Percentiles rank a stretch among this genome's conserved stretches.
phyloP scores from a whole-genome alignment of 495 filamentous ascomycete genomes.

The Aspergillus campestris region DNA sequence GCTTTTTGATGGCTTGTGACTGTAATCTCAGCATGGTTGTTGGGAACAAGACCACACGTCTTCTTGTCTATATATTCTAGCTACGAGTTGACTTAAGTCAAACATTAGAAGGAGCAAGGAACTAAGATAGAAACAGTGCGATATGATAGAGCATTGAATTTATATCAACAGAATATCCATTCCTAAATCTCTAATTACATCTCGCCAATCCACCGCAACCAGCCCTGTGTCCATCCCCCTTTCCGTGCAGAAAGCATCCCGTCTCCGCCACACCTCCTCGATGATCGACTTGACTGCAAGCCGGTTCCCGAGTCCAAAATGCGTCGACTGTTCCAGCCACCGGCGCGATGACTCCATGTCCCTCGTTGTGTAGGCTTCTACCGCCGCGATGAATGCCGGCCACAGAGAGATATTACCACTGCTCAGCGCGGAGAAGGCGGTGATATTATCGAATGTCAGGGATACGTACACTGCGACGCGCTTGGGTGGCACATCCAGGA shows the following conservation, averaged over 20 bases:
- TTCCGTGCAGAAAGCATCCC: not conserved
- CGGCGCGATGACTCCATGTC: constrained; percentile 5
- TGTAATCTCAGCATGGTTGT: too few relatives aligned
- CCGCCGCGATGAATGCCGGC: constrained; percentile 14
- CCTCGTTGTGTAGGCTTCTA: constrained; percentile 7
- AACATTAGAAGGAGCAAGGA: too few relatives aligned
- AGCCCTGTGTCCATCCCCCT: constrained; percentile 2
- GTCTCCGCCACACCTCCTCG: constrained; percentile 9
- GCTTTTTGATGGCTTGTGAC: too few relatives aligned
- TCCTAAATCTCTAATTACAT: constrained; percentile 8
- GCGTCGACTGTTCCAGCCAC: constrained; percentile 3
- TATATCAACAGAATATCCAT: constrained; percentile 12
- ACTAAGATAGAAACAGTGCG: not conserved
- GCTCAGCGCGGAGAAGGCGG: constrained; percentile 2
- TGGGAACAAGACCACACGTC: too few relatives aligned
- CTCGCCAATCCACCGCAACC: constrained; percentile 11
- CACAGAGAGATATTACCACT: constrained; percentile 10
- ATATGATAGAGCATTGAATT: not conserved
- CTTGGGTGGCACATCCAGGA: constrained; percentile 7
- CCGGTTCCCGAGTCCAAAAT: constrained; percentile 10
- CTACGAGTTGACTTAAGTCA: too few relatives aligned
- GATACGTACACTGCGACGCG: constrained; percentile 8
- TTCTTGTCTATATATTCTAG: too few relatives aligned
- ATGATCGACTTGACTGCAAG: constrained; percentile 4
- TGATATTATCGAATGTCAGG: constrained; percentile 8